Base-by-base conservation (phyloP, 345 rosid species). In the Boechera retrofracta region DNA sequence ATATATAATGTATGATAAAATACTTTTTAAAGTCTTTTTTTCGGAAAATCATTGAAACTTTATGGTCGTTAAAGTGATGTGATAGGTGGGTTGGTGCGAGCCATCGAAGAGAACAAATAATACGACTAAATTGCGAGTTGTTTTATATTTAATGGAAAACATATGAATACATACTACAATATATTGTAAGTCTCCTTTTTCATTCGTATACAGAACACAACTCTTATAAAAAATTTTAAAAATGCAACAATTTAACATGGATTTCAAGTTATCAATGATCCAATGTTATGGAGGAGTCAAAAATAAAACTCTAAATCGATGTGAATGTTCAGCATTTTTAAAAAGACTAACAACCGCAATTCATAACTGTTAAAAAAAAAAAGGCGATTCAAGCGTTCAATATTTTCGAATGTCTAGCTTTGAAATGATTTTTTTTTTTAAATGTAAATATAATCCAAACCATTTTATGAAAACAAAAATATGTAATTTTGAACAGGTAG, bases 21-120 rank as follows among this genome's bases (percentile, higher is more conserved):
- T 62, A 63, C 60, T 77, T 71, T 62, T 16, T 0, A 16, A 24
- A 71, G 71, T 45, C 15, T 33, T 42, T 49, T 60, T 0, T 0
- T 21, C 28, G 11, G 51, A 55, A 56, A 47, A 36, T 71, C 6
- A 77, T 62, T 54, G 72, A 71, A 36, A 18, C 76, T 71, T 64
- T 77, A 16, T 70, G 61, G 72, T 71, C 72, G 29, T 57, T 57
- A 71, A 71, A 77, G 76, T 64, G 64, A 64, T 33, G 24, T 52
- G 24, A 63, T 21, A 4, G 31, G 72, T 77, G 81, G 76, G 76
- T 77, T 77, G 72, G 72, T 71, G 81, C 51, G 28, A 64, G 28
- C 67, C 80, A 70, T 71, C 41, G 35, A 51, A 26, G 21, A 33
- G 16, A 31, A 29, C 44, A 48, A 48, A 12, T 58, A 39, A 36